Evolutionary conservation across 1,139 yeast genomes (phyloP), one percentile per base, ranked within the genome.

Genomic region (Suhomyces guaymorum): DNA sequence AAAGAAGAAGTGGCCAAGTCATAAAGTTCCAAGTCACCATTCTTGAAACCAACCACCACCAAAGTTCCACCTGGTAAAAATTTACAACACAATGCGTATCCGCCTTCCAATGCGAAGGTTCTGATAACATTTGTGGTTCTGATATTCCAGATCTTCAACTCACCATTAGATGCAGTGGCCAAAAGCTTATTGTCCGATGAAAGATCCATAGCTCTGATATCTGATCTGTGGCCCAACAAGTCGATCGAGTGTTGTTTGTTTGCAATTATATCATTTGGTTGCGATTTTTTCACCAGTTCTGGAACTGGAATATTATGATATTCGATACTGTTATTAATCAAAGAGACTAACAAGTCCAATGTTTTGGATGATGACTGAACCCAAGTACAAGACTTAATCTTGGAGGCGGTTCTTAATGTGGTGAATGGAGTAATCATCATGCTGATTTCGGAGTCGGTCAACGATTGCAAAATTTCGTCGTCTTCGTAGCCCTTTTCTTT

Each of bases 41-140:
- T 78, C 57, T 90, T 89, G 38, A 92, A 89, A 26, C 97, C 97
- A n/a, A 87, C 78, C 11, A 86, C 87, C 24, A 90, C 80, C 43
- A 92, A 68, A 1, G 90, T 73, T 36, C 95, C 96, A 46, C 97
- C 97, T 0, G 97, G 97, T 38, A 94, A 67, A 51, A 94, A 89
- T 50, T 80, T 77, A 42, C 88, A 75, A 44, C 90, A 76, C 33
- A 92, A 69, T 1, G 95, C 88, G 55, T 90, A 89, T 2, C 97
- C 97, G 48, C 95, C 79, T 24, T 83, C 89, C 33, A 68, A 54
- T 9, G 44, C 49, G 54, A 92, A 84, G 0, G 95, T 84, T 52
- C 98, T 74, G 37, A 92, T 73, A 45, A 96, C 94, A 42, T 79
- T 77, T 20, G 69, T 70, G 1, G 94, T 81, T 42, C 73, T 72